Evolutionary conservation across 192 early-diverging fungal species (phyloP).

Genomic region (Jimgerdemannia flammicorona): DNA sequence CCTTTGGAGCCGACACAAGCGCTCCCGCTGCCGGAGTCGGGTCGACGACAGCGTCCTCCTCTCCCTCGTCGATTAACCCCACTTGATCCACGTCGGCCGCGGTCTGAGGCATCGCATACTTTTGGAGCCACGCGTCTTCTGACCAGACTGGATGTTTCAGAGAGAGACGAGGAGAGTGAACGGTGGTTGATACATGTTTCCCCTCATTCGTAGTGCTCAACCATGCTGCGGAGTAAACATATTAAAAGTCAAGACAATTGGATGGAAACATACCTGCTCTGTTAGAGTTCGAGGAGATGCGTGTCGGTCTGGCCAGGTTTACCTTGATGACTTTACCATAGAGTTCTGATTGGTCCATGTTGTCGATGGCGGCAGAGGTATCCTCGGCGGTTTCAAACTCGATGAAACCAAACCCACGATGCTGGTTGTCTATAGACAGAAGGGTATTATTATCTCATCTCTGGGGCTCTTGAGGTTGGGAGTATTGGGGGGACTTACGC

Average conservation of each 20-base stretch:
- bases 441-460: not conserved
- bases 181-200: no score
- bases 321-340: slow-evolving; percentile 88
- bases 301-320: slow-evolving; percentile 70
- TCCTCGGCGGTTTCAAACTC: slow-evolving; percentile 87
- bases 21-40: no score
- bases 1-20: no score
- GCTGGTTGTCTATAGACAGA: slow-evolving; percentile 47
- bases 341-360: slow-evolving; percentile 90
- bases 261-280: slow-evolving; percentile 32
- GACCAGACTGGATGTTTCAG: slow-evolving; percentile 28
- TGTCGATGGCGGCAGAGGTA: slow-evolving; percentile 86
- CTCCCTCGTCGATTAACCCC: no score
- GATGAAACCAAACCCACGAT: slow-evolving; percentile 95
- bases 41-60: no score
- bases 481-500: slow-evolving; percentile 36
- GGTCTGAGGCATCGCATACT: slow-evolving; percentile 20
- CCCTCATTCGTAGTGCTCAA: no score
- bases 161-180: no score
- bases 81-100: no score
- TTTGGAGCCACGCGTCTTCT: slow-evolving; percentile 40
- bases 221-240: no score
- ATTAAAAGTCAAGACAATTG: no score
- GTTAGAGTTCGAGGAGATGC: slow-evolving; percentile 33
- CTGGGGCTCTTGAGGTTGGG: not conserved